Percentiles rank a stretch among this genome's conserved stretches.
Evolutionary conservation across 768 basidiomycete species (phyloP).

Genomic region (Russula earlei): DNA sequence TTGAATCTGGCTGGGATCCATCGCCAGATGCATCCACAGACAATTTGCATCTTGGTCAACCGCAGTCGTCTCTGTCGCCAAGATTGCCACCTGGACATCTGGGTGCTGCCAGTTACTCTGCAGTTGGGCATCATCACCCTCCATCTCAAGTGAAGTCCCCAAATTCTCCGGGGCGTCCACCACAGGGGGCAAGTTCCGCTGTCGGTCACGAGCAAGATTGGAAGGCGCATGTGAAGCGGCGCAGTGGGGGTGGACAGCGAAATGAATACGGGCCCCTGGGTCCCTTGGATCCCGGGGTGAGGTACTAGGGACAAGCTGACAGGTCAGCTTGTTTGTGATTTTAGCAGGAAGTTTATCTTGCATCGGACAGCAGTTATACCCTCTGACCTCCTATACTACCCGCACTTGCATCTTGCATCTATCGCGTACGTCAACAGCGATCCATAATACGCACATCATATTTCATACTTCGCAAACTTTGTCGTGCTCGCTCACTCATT

Average conservation of each 20-base stretch:
- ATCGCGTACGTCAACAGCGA: conserved; percentile 5
- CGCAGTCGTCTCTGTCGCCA: conserved; percentile 34
- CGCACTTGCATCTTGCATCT: conserved; percentile 4
- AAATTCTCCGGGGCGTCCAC: conserved; percentile 25
- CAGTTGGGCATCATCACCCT: not conserved
- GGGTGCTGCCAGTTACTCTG: conserved; percentile 9
- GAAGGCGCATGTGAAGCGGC: conserved; percentile 34
- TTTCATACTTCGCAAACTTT: conserved; percentile 9
- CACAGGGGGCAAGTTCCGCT: conserved; percentile 30
- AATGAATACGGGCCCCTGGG: conserved; percentile 42
- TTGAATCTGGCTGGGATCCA: conserved; percentile 81
- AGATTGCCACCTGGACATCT: conserved; percentile 49
- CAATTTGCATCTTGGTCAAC: conserved; percentile 24
- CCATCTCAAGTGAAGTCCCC: conserved; percentile 24
- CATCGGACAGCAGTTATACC: conserved; percentile 15
- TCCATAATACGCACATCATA: conserved; percentile 16
- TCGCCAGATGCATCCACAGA: conserved; percentile 36
- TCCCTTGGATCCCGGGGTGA: conserved; percentile 30
- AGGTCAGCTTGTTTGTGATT: conserved; percentile 14
- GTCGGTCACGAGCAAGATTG: conserved; percentile 24
- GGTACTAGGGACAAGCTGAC: conserved; percentile 19
- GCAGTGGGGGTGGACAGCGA: conserved; percentile 30
- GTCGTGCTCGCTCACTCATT: conserved; percentile 7
- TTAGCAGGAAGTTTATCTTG: conserved; percentile 9
- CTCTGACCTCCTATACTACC: conserved; percentile 1